Base-by-base conservation (phyloP, 2,329 filamentous ascomycete species). In the Hypoxylon sp. region DNA sequence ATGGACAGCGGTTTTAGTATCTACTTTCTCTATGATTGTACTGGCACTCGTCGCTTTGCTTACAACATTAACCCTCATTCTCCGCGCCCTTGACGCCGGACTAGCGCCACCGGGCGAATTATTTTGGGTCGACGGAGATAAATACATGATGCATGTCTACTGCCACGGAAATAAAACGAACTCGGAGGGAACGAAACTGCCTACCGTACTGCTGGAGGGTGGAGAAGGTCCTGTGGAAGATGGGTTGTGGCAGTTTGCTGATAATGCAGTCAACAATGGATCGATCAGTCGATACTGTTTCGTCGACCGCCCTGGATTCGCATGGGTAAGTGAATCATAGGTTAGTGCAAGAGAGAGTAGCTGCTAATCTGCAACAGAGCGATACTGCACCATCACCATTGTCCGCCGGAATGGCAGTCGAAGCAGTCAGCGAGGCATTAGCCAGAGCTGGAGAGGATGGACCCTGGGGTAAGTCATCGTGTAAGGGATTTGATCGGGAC, bases 321-420 rank as follows among this genome's bases (percentile, higher is more conserved):
- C 82, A 5, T 96, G 91, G 86, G 73, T 76, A 62, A 63, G 72
- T 65, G 5, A 7, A 44, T 48, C 7, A 25, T 26, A n/a, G 7
- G 32, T 4, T 13, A 2, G n/a, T n/a, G n/a, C n/a, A n/a, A n/a
- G n/a, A n/a, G n/a, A n/a, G n/a, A n/a, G n/a, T 6, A 34, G 11
- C 17, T 20, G 84, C 84, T 56, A 15, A 57, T 35, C 26, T 4
- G 11, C 6, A n/a, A 40, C 36, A 76, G 78, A 85, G 82, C 35
- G 94, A 99, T 71, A 93, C 94, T 46, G 91, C 93, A 0, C 94
- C 94, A 2, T 97, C 92, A 4, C 94, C 94, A 0, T 87, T 96
- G 63, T 96, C 90, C 4, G 93, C 91, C 3, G 91, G 92, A 31
- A 96, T 97, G 83, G 88, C 89, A n/a, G 87, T 90, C 4, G 91